Percentiles rank a stretch among this genome's conserved stretches.
Evolutionary conservation across 2,329 filamentous ascomycete genomes (phyloP).

Genomic region (Chaetoscypha palmicola): DNA sequence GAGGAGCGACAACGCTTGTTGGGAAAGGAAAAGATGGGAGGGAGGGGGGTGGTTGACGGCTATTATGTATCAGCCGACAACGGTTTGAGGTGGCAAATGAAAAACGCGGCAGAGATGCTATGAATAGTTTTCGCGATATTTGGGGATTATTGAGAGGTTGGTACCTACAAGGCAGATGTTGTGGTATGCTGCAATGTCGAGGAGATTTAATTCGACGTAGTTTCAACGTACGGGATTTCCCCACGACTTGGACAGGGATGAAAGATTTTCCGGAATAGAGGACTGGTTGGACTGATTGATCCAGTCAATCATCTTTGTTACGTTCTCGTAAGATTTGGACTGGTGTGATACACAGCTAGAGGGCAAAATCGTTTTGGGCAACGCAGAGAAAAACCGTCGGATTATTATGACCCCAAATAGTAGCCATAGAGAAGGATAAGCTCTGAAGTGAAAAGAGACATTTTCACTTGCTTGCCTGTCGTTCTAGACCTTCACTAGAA

Average conservation of each 20-base stretch:
- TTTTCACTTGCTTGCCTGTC: no score
- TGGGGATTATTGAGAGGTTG: background rate
- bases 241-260: background rate
- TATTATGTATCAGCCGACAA: slow-evolving; percentile 7
- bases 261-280: background rate
- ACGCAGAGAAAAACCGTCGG: no score
- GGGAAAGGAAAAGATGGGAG: background rate
- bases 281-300: no score
- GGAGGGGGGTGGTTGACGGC: slow-evolving; percentile 1
- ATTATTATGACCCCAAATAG: no score
- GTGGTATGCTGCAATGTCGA: background rate
- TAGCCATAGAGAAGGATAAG: no score
- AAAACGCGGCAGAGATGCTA: no score
- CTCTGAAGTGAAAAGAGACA: no score
- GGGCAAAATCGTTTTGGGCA: no score
- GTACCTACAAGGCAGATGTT: background rate
- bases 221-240: background rate
- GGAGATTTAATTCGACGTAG: background rate
- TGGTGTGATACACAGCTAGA: no score
- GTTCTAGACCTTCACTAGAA: no score
- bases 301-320: no score
- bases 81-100: background rate
- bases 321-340: no score
- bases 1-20: background rate
- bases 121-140: background rate